Percentiles rank a stretch among this genome's conserved stretches.
Evolutionary conservation across 257 asterid genomes (phyloP).

Genomic region (Ligustrum vulgare): DNA sequence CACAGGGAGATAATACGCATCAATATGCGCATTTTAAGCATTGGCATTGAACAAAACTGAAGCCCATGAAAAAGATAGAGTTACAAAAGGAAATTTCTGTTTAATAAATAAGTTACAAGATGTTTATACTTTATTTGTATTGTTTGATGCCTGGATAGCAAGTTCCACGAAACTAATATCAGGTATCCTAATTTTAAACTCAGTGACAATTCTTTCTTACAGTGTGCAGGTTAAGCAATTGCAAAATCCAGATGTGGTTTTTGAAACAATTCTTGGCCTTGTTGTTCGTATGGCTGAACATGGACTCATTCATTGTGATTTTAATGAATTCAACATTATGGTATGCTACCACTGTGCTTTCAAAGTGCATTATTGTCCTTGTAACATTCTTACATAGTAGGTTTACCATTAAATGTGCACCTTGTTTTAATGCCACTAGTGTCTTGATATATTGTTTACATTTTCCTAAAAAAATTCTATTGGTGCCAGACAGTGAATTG

Average conservation of each 20-base stretch:
- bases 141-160: not conserved
- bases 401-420: constrained; percentile 1
- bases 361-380: constrained; percentile 13
- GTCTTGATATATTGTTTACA: constrained; percentile 4
- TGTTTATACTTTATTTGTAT: not conserved
- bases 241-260: constrained; percentile 72
- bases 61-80: not conserved
- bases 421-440: not conserved
- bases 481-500: not conserved
- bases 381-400: constrained; percentile 1
- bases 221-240: constrained; percentile 94
- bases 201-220: constrained; percentile 18
- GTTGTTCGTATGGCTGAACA: constrained; percentile 93
- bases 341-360: constrained; percentile 40
- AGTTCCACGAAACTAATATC: not conserved
- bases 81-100: not conserved
- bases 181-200: not conserved
- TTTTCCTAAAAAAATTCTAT: not conserved
- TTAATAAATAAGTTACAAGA: not conserved
- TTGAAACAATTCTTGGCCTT: constrained; percentile 75
- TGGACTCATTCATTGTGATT: constrained; percentile 96
- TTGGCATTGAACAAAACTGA: not conserved
- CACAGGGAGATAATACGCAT: not conserved
- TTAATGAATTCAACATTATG: constrained; percentile 94
- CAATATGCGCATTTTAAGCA: not conserved